Percentiles rank a stretch among this genome's conserved stretches.
These are phyloP conservation scores for Thelonectria rubi DNA, from an alignment of 2,329 filamentous ascomycete genomes.

Conservation along the genomic window DNA sequence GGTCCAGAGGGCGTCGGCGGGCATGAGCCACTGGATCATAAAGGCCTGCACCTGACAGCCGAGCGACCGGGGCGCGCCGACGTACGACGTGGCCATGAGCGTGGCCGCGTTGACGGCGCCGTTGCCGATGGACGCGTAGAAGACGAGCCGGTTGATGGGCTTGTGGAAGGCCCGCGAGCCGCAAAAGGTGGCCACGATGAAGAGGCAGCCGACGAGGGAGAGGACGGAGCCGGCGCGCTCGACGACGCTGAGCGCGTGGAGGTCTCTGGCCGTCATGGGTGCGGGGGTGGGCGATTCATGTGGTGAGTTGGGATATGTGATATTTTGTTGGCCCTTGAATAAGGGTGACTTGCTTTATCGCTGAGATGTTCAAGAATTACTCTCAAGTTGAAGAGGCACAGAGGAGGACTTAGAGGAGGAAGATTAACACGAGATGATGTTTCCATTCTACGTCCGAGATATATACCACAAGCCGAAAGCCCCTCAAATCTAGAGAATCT, in stretches of 20 bases:
- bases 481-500: no score
- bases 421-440: no score
- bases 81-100: conserved; percentile 68
- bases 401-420: no score
- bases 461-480: no score
- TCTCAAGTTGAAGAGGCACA: no score
- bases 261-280: neutral
- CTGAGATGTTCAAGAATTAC: no score
- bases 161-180: conserved; percentile 74
- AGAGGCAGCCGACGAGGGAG: conserved; percentile 46
- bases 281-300: neutral
- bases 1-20: conserved; percentile 73
- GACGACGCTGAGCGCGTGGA: conserved; percentile 3
- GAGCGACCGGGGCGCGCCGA: conserved; percentile 54
- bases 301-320: neutral
- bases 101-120: conserved; percentile 76
- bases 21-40: conserved; percentile 69
- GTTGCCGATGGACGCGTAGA: conserved; percentile 82
- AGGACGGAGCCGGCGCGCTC: conserved; percentile 18
- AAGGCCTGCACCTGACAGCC: conserved; percentile 74
- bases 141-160: conserved; percentile 81
- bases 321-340: no score
- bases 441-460: no score
- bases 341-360: no score
- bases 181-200: conserved; percentile 75